Evolutionary conservation across 768 basidiomycete genomes (phyloP).

Genomic region (Psilocybe sp.): DNA sequence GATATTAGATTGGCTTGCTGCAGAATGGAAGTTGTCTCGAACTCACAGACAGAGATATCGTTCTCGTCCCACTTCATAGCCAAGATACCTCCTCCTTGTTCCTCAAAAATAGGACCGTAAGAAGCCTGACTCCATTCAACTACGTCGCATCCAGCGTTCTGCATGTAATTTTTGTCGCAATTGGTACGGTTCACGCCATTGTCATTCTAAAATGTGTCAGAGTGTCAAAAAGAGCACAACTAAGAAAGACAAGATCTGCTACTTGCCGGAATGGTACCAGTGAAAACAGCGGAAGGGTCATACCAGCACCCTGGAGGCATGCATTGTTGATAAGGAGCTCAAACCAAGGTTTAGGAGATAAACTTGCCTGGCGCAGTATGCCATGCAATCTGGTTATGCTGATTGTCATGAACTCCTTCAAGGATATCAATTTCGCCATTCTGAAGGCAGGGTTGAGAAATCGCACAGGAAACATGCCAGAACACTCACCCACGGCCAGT

Average conservation of each 20-base stretch:
- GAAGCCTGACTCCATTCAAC: conserved; percentile 80
- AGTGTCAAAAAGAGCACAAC: not conserved
- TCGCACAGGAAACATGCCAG: not conserved
- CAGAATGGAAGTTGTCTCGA: not conserved
- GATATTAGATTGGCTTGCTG: conserved; percentile 3
- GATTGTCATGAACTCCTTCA: conserved; percentile 81
- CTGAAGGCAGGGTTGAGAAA: conserved; percentile 32
- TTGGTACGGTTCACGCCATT: conserved; percentile 48
- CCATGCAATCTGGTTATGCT: conserved; percentile 84
- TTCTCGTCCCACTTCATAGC: conserved; percentile 88
- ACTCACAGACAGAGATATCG: conserved; percentile 75
- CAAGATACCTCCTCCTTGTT: conserved; percentile 78
- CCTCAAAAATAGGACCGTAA: conserved; percentile 81
- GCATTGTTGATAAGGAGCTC: not conserved
- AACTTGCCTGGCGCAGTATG: conserved; percentile 44
- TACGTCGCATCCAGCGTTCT: conserved; percentile 75
- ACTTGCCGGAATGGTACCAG: conserved; percentile 19
- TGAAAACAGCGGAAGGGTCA: conserved; percentile 21
- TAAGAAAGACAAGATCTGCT: not conserved
- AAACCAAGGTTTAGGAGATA: not conserved
- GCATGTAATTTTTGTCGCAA: conserved; percentile 50
- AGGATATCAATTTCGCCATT: conserved; percentile 81
- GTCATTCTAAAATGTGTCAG: conserved; percentile 29
- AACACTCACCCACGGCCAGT: conserved; percentile 64
- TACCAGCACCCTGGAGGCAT: conserved; percentile 16